A percentile compares a stretch with the other conserved stretches of the same genome.
phyloP scores from a whole-genome alignment of 768 basidiomycete genomes.

The Termitomyces sp. region DNA sequence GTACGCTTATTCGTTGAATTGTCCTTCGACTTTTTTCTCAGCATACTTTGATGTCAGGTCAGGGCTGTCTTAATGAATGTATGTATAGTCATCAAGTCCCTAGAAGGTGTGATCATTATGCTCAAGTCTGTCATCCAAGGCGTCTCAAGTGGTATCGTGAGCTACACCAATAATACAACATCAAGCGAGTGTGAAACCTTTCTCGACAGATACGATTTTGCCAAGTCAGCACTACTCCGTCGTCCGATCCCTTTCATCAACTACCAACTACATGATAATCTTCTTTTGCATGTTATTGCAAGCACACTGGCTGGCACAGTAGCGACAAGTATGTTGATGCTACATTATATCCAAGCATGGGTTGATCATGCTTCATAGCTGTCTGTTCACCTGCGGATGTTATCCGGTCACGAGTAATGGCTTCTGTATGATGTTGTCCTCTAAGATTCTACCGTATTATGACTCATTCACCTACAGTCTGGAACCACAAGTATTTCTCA shows the following conservation, averaged over 20 bases:
- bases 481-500: conserved; percentile 40
- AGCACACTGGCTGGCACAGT: conserved; percentile 69
- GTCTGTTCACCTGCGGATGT: conserved; percentile 79
- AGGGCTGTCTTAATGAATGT: conserved; percentile 15
- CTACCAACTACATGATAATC: conserved; percentile 58
- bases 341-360: background rate
- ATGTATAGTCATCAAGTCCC: background rate
- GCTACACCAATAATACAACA: conserved; percentile 21
- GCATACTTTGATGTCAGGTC: conserved; percentile 9
- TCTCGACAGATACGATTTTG: conserved; percentile 61
- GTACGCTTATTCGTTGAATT: conserved; percentile 31
- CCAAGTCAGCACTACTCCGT: conserved; percentile 55
- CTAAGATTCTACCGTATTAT: conserved; percentile 1
- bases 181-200: background rate
- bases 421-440: conserved; percentile 41
- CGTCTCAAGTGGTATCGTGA: conserved; percentile 81
- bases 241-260: conserved; percentile 48
- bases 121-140: conserved; percentile 29
- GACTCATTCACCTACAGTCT: conserved; percentile 31
- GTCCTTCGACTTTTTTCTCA: conserved; percentile 4
- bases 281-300: conserved; percentile 60
- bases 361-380: conserved; percentile 33
- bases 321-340: conserved; percentile 58
- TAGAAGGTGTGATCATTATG: background rate
- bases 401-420: conserved; percentile 71